phyloP scores from a whole-genome alignment of 2,329 filamentous ascomycete species.

The Fusarium humuli region DNA sequence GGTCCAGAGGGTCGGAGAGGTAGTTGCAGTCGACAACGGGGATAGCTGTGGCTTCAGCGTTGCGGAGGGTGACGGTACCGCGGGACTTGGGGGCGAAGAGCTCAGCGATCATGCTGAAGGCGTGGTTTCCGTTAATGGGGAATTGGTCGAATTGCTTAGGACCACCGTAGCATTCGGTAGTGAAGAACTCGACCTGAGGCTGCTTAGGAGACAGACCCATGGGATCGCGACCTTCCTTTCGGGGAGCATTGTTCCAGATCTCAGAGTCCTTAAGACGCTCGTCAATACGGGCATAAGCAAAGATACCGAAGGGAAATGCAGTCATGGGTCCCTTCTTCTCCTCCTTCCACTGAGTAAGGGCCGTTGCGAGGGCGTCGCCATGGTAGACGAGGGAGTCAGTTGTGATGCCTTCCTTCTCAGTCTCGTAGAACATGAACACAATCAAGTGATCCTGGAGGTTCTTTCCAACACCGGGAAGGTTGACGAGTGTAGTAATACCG shows the following conservation, averaged over 20 bases:
- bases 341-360: conserved; percentile 67
- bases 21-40: conserved; percentile 70
- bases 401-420: conserved; percentile 62
- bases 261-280: conserved; percentile 66
- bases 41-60: conserved; percentile 60
- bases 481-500: conserved; percentile 55
- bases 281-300: conserved; percentile 71
- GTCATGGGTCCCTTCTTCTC: conserved; percentile 69
- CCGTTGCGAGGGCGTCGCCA: conserved; percentile 61
- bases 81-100: conserved; percentile 68
- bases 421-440: conserved; percentile 71
- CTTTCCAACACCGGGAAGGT: conserved; percentile 62
- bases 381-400: conserved; percentile 67
- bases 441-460: conserved; percentile 64
- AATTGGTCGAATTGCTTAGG: conserved; percentile 68
- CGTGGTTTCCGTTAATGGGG: conserved; percentile 64
- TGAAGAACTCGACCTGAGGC: conserved; percentile 72
- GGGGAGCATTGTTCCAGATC: conserved; percentile 64
- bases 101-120: conserved; percentile 69
- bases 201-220: conserved; percentile 69
- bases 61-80: conserved; percentile 64
- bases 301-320: conserved; percentile 71
- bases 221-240: conserved; percentile 66
- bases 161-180: conserved; percentile 70
- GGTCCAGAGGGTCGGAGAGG: conserved; percentile 66